A percentile compares a stretch with the other conserved stretches of the same genome.
These are phyloP conservation scores for Amborella trichopoda DNA, from an alignment of 164 flowering plant species.

Conservation along the genomic window DNA sequence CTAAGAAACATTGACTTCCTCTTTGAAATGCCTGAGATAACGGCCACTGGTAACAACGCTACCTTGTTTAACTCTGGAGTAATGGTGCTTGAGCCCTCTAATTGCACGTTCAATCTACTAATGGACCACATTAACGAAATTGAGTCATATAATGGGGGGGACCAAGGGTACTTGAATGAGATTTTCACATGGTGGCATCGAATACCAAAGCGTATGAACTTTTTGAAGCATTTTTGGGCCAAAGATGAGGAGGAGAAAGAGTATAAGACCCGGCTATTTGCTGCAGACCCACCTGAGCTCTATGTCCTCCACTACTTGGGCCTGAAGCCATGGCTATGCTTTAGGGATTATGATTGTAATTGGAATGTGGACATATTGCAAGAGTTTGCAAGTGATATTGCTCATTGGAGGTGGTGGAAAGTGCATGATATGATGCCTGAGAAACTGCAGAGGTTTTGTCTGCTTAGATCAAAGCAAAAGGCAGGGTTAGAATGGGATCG, in stretches of 20 bases:
- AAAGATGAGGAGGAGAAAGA: constrained; percentile 70
- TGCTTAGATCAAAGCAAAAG: constrained; percentile 77
- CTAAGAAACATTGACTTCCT: constrained; percentile 82
- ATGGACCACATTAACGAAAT: constrained; percentile 86
- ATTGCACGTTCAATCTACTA: constrained; percentile 70
- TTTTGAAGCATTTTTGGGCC: constrained; percentile 82
- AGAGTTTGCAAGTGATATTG: constrained; percentile 81
- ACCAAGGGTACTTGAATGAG: constrained; percentile 86
- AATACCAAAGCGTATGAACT: constrained; percentile 85
- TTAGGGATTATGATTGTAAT: constrained; percentile 89
- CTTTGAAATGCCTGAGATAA: constrained; percentile 77
- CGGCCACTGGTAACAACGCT: constrained; percentile 82
- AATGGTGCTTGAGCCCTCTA: constrained; percentile 88
- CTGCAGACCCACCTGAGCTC: constrained; percentile 74
- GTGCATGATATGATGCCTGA: constrained; percentile 87
- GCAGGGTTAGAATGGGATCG: constrained; percentile 87
- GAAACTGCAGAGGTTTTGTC: constrained; percentile 63
- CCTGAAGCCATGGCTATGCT: constrained; percentile 88
- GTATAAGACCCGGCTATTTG: constrained; percentile 59
- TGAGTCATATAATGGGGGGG: constrained; percentile 90
- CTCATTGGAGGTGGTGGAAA: constrained; percentile 84
- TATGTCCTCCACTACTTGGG: constrained; percentile 88
- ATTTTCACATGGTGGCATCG: constrained; percentile 97
- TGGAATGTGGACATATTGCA: constrained; percentile 78
- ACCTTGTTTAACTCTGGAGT: constrained; percentile 91